Percentiles rank a stretch among this genome's conserved stretches.
Conservation (phyloP, 225 moss, liverwort and hornwort genomes). For the Sphagnum tenellum region DNA sequence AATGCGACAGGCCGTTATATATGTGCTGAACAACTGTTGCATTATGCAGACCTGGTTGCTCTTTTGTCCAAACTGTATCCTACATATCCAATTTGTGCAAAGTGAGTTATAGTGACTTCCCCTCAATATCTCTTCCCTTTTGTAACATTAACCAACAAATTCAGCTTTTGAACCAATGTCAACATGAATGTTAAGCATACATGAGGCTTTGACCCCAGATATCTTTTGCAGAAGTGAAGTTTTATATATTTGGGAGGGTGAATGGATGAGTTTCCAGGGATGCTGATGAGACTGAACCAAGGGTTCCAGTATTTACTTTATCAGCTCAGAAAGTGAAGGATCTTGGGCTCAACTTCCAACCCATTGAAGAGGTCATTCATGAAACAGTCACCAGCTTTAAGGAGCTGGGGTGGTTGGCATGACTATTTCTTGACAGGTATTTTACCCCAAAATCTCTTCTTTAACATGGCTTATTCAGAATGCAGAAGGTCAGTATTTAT, state of each 20-base stretch:
- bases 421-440: too few species aligned
- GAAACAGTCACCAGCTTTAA: slow-evolving; percentile 22
- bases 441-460: too few species aligned
- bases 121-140: not conserved
- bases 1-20: slow-evolving; percentile 30
- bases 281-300: slow-evolving; percentile 2
- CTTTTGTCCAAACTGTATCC: slow-evolving; percentile 21
- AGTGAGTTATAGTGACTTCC: slow-evolving; percentile 10
- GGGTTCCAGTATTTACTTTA: slow-evolving; percentile 10
- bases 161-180: too few species aligned
- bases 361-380: slow-evolving; percentile 17
- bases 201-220: too few species aligned
- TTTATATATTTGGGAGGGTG: not conserved
- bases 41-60: slow-evolving; percentile 23
- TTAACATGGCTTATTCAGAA: too few species aligned
- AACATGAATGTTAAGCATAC: too few species aligned
- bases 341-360: slow-evolving; percentile 29
- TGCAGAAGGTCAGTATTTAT: too few species aligned
- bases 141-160: not conserved
- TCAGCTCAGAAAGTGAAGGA: slow-evolving; percentile 25
- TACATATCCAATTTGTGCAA: slow-evolving; percentile 22
- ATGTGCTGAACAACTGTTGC: slow-evolving; percentile 30
- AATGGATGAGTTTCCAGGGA: slow-evolving; percentile 10
- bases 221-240: not conserved
- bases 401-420: slow-evolving; percentile 11